phyloP scores from a whole-genome alignment of 768 basidiomycete species.

The Boletus sensibilis region DNA sequence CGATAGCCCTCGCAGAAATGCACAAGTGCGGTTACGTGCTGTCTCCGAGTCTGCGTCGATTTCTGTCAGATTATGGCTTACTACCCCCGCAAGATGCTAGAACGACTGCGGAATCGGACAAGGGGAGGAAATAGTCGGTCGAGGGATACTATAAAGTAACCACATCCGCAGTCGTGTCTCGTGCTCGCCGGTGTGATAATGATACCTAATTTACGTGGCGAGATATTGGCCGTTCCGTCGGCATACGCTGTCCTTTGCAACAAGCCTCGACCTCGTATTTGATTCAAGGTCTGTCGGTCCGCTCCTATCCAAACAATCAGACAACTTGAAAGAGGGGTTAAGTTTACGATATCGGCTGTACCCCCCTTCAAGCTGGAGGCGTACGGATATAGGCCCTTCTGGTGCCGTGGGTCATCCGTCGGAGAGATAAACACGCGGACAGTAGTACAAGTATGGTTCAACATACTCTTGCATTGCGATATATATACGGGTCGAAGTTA shows the following conservation, averaged over 20 bases:
- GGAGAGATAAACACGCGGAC: neutral
- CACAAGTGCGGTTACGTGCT: conserved; percentile 52
- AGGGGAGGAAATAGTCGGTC: neutral
- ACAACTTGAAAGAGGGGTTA: neutral
- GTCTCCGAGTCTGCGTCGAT: conserved; percentile 29
- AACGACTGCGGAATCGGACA: neutral
- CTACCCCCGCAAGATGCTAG: neutral
- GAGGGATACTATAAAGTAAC: neutral
- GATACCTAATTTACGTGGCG: neutral
- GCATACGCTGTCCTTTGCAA: neutral
- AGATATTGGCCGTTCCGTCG: neutral
- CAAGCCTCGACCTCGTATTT: neutral
- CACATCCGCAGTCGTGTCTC: neutral
- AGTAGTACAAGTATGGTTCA: conserved; percentile 18
- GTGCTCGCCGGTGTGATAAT: neutral
- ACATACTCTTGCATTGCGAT: conserved; percentile 30
- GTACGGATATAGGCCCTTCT: conserved; percentile 10
- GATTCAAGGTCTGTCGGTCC: too few relatives aligned
- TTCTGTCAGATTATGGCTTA: conserved; percentile 28
- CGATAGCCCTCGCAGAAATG: conserved; percentile 72
- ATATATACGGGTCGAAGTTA: conserved; percentile 33
- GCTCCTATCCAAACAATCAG: too few relatives aligned
- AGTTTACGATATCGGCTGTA: neutral
- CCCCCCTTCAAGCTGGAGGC: neutral
- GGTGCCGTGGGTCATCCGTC: neutral